Base-by-base conservation (phyloP, 495 filamentous ascomycete genomes). In the Barbatosphaeria neglecta region DNA sequence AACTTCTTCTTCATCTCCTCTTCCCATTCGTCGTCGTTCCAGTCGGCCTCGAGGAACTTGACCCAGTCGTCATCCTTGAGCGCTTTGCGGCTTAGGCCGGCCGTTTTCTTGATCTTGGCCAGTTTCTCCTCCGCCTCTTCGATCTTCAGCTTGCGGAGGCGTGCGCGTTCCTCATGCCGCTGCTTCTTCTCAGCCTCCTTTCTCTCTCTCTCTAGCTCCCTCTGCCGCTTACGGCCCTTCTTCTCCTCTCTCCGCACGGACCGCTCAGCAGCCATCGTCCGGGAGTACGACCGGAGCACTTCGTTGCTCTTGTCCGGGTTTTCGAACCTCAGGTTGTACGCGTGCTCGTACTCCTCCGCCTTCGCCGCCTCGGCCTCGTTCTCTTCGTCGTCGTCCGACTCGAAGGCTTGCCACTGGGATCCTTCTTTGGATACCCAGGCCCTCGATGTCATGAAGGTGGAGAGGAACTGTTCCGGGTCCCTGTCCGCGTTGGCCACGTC, bases 281-380 rank as follows among this genome's bases (percentile, higher is more conserved):
- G 81, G 45, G 89, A 81, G 63, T 95, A 90, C 9, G 90, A 87
- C 50, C 82, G 78, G 2, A 96, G 61, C 43, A 83, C 78, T 56
- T 94, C 86, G 52, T 95, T 94, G 49, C 83, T 76, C 51, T 81
- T 83, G 53, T 72, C 74, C 1, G 92, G 88, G 54, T 98, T 84
- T 57, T 98, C 92, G 55, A 98, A 98, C 20, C 92, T 84, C 63
- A 95, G 69, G 63, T 98, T 98, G 68, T 93, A 98, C n/a, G 88
- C 90, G 45, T 83, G 75, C 61, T 98, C 92, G 52, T 88, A 89
- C 22, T 77, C 77, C 22, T 98, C 92, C 27, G 90, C 90, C 22
- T 80, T 75, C 13, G 78, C 71, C 41, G 89, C 83, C 23, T 89
- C 84, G 28, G 83, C 82, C 11, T 84, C 82, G 54, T 92, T 84